These are phyloP conservation scores for Trichoderma hamatum DNA, from an alignment of 2,329 filamentous ascomycete genomes.

Conservation along the genomic window DNA sequence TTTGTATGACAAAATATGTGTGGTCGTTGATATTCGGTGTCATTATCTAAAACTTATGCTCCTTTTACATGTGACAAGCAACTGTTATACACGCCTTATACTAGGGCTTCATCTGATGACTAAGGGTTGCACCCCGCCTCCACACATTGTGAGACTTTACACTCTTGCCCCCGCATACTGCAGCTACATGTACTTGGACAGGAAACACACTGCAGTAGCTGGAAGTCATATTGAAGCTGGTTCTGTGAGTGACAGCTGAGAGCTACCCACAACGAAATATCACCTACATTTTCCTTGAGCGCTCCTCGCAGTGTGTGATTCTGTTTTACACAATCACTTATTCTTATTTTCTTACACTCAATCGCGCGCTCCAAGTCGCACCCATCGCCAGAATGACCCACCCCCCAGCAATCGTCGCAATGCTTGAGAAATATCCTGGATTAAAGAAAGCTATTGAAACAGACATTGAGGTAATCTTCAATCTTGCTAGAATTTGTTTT, in stretches of 20 bases:
- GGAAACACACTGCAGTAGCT: too few species aligned
- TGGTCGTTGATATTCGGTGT: too few species aligned
- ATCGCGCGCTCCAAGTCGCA: neutral
- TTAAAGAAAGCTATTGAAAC: conserved; percentile 2
- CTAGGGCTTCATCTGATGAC: too few species aligned
- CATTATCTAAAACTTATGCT: too few species aligned
- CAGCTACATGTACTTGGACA: too few species aligned
- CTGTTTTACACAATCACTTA: neutral
- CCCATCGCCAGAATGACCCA: conserved; percentile 5
- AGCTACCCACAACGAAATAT: neutral
- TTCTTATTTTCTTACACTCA: neutral
- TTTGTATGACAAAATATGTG: too few species aligned
- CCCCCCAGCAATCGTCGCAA: conserved; percentile 5
- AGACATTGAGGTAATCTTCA: neutral
- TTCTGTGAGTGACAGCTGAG: neutral
- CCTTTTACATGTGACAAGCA: too few species aligned
- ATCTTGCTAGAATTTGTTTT: neutral
- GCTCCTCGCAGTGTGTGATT: neutral
- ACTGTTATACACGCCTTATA: too few species aligned
- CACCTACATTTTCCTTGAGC: neutral
- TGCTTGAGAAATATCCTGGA: conserved; percentile 12
- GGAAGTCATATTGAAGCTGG: neutral
- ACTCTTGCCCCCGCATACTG: too few species aligned
- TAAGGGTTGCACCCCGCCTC: too few species aligned
- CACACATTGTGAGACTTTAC: too few species aligned